Base-by-base conservation (phyloP, 140 eudicot species). In the Anethum foeniculum region DNA sequence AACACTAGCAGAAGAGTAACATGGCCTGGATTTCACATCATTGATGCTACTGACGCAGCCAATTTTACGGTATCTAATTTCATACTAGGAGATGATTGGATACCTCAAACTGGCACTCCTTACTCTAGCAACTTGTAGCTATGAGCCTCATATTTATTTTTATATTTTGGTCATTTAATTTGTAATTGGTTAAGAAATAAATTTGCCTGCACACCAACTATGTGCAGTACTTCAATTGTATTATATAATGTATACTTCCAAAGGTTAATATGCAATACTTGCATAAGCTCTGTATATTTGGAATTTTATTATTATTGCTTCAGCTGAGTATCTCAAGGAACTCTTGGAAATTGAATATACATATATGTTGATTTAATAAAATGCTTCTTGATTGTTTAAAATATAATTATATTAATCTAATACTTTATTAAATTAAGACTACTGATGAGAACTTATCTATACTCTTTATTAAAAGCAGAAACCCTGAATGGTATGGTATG, bases 11-110 rank as follows among this genome's bases (percentile, higher is more conserved):
- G 64, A 0, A 46, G 79, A 47, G 79, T 75, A 14, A 47, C 79
- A 28, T 75, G 62, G 79, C 10, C 79, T 47, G 79, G 79, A 75
- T 75, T 75, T 75, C 79, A 75, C 36, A 48, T 75, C 16, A 75
- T 75, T 0, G 6, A 30, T 6, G 41, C 41, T 15, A 43, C 32
- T 27, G 79, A 75, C 48, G 79, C 79, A 27, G 43, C 43, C 19
- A 48, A 75, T 75, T 75, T 75, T 48, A 47, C 65, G 1, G 62
- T 75, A 28, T 75, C 79, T 6, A 75, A 48, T 28, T 75, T 75
- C 64, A 14, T 75, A 27, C 21, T 28, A 28, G 79, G 79, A 8
- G 79, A 75, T 47, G 23, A 75, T 14, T 75, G 79, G 79, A 21
- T 75, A 75, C 62, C 64, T 46, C 79, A 48, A 3, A 27, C 64